These are phyloP conservation scores for Plasmopara viticola DNA, from an alignment of 352 stramenopile species.

Conservation along the genomic window DNA sequence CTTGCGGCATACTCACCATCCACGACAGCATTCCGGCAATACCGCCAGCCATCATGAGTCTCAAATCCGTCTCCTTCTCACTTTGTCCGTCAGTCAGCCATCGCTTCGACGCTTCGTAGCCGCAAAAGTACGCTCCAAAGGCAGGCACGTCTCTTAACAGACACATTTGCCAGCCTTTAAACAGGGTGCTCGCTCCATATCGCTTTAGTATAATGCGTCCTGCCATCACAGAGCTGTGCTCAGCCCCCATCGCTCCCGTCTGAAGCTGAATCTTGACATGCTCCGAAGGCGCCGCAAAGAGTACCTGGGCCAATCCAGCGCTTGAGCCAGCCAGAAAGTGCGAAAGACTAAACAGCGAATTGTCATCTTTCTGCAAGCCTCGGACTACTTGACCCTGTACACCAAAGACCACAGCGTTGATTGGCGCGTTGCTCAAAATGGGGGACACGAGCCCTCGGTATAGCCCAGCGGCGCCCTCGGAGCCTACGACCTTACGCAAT, in stretches of 20 bases:
- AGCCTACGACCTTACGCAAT: slow-evolving; percentile 41
- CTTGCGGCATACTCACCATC: slow-evolving; percentile 74
- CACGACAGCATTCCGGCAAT: slow-evolving; percentile 74
- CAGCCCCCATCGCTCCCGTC: slow-evolving; percentile 40
- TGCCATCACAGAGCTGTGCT: slow-evolving; percentile 48
- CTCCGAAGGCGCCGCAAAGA: slow-evolving; percentile 68
- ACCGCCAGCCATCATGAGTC: slow-evolving; percentile 69
- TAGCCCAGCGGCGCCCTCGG: slow-evolving; percentile 56
- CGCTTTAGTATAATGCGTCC: slow-evolving; percentile 32
- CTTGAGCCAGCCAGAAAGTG: slow-evolving; percentile 56
- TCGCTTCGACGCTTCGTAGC: slow-evolving; percentile 69
- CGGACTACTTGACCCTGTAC: slow-evolving; percentile 61
- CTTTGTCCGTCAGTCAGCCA: slow-evolving; percentile 40
- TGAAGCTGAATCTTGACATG: slow-evolving; percentile 84
- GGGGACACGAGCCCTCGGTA: slow-evolving; percentile 74
- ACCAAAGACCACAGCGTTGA: slow-evolving; percentile 80
- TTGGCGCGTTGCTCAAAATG: slow-evolving; percentile 77
- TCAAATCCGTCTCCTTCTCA: slow-evolving; percentile 57
- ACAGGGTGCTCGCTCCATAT: slow-evolving; percentile 44
- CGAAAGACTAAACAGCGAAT: slow-evolving; percentile 27
- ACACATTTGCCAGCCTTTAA: slow-evolving; percentile 63
- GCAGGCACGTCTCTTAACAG: slow-evolving; percentile 68
- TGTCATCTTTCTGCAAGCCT: slow-evolving; percentile 26
- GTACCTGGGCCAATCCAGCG: slow-evolving; percentile 57
- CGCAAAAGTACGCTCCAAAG: slow-evolving; percentile 78